Base-by-base conservation (phyloP, 805 yeast species). In the Candida montana region DNA sequence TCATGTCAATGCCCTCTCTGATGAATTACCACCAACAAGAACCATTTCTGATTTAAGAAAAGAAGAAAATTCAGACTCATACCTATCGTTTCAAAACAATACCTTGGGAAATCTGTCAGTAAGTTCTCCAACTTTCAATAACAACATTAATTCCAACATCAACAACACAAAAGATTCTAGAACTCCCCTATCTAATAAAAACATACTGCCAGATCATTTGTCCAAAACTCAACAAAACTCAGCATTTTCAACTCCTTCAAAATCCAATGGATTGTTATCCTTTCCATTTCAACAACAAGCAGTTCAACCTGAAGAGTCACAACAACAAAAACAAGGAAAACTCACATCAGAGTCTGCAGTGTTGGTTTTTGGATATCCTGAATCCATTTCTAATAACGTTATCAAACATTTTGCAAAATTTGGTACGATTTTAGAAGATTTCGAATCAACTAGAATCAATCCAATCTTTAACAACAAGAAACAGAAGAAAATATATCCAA, bases 341-440 rank as follows among this genome's bases (percentile, higher is more conserved):
- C 34, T 32, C 8, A 26, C 42, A 42, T 33, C 37, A 37, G 88
- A 79, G 41, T 70, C 78, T 36, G 84, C 95, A 0, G 83, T 91
- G 1, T 64, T 90, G 23, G 87, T 91, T 3, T 88, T 84, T 63
- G 98, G 98, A 1, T 91, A 87, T 59, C 88, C 95, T 1, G 95
- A 89, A 54, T 70, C 78, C 2, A 71, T 81, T 49, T 78, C 95
- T 8, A 73, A 72, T 26, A 71, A 72, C 28, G 76, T 91, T 2
- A 71, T 91, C 30, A 75, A 76, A 39, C 85, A 79, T 59, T 91
- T 89, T 54, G 70, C 79, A 19, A 83, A 82, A 52, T 87, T 82
- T 61, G 98, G 98, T 17, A 71, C 69, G 21, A 79, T 91, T 31
- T 59, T 87, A 42, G 96, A 89, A 50, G 82, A 84, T 53, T 81